Base-by-base conservation (phyloP, 768 basidiomycete genomes). In the Leucocoprinus sp. region DNA sequence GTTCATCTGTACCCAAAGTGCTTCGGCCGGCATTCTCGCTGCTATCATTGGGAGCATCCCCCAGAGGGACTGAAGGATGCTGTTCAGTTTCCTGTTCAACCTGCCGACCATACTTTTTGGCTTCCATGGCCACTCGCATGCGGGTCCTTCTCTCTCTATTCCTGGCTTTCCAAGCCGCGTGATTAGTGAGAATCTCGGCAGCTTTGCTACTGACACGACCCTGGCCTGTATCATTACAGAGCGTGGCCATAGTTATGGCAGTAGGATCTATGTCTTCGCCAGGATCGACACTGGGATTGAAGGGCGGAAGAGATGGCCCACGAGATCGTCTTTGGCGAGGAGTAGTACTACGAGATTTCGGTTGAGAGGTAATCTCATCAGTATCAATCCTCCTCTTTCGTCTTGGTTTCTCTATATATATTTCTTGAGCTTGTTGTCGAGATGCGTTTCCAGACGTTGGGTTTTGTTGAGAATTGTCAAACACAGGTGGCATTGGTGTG, bases 191-290 rank as follows among this genome's bases (percentile, higher is more conserved):
- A 42, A 91, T 80, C 54, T 84, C 80, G 7, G 71, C 68, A 0
- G 84, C 86, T 59, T 84, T 89, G 54, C 76, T 81, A 55, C 85
- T 88, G 39, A 90, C 69, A 31, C 88, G 76, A 5, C 89, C 89
- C 52, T 80, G 78, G 8, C 87, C 87, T 0, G 73, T 82, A 55
- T 92, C 89, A 24, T 69, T 74, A 58, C 89, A 91, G 4, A 90
- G 68, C 0, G 77, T 61, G 12, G 85, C 84, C 87, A 90, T 90
- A 4, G 86, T 89, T n/a, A 85, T 66, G 6, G 75, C 66, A 0
- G 86, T 89, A n/a, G 87, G 87, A 52, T 90, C 87, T 37, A 90
- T 64, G 26, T 84, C 80, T 56, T 85, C 84, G 17, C 85, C 85
- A 4, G 83, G 80, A 57, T 77, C 75, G 0, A 76, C 78, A 42